Percentiles rank a stretch among this genome's conserved stretches.
Conservation (phyloP, 2,329 filamentous ascomycete genomes). For the Fusarium napiforme region DNA sequence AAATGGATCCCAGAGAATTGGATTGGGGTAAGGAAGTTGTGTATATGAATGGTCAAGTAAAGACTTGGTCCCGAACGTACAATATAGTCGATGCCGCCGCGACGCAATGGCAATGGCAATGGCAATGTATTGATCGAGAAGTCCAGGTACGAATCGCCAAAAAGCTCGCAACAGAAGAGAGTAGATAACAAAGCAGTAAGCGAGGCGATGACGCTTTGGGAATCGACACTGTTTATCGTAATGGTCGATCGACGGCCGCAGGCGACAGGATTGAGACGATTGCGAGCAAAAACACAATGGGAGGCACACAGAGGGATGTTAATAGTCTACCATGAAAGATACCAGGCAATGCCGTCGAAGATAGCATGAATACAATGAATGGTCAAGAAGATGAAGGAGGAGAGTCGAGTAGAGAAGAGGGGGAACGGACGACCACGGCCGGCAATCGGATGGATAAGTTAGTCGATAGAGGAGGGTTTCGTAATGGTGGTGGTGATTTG, state of each 20-base stretch:
- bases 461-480: constrained; percentile 15
- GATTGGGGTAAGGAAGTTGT: constrained; percentile 9
- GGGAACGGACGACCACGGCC: constrained; percentile 30
- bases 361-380: constrained; percentile 12
- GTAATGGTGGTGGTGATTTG: constrained; percentile 33
- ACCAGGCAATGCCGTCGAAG: constrained; percentile 5
- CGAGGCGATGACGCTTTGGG: not conserved
- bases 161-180: constrained; percentile 1
- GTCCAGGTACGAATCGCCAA: constrained; percentile 3
- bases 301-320: constrained; percentile 11
- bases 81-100: constrained; percentile 9
- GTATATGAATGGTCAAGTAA: constrained; percentile 22
- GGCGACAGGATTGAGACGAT: constrained; percentile 9
- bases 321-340: constrained; percentile 2
- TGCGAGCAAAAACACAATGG: constrained; percentile 1
- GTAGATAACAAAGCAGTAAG: not conserved
- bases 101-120: not conserved
- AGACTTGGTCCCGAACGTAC: constrained; percentile 9
- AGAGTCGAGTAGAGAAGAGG: constrained; percentile 26
- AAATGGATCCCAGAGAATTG: constrained; percentile 2
- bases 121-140: constrained; percentile 5
- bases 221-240: constrained; percentile 32
- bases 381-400: constrained; percentile 17
- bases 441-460: constrained; percentile 24
- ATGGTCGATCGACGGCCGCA: constrained; percentile 21